These are phyloP conservation scores for Paramecium sexaurelia DNA, from an alignment of 73 alveolate species.

Conservation along the genomic window DNA sequence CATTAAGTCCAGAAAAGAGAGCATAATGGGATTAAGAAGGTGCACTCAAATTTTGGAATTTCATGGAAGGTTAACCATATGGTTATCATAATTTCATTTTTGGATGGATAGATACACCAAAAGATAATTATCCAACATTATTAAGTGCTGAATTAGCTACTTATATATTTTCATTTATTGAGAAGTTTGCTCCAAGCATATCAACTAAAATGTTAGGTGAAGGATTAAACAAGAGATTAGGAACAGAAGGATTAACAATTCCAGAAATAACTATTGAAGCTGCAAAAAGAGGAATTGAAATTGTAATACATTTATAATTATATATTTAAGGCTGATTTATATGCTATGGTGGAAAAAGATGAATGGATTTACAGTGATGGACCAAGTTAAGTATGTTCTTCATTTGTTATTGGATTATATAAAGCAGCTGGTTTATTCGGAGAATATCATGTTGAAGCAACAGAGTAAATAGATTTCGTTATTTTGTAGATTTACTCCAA, in stretches of 20 bases:
- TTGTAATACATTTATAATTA: neutral
- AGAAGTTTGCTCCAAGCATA: slow-evolving; percentile 72
- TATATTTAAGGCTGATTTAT: slow-evolving; percentile 71
- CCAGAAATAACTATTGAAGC: slow-evolving; percentile 80
- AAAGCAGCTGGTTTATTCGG: slow-evolving; percentile 93
- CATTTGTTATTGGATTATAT: slow-evolving; percentile 82
- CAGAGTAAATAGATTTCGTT: neutral
- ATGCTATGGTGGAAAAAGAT: slow-evolving; percentile 90
- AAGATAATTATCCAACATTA: slow-evolving; percentile 82
- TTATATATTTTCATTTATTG: slow-evolving; percentile 72
- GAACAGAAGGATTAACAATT: slow-evolving; percentile 80
- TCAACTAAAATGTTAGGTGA: slow-evolving; percentile 77
- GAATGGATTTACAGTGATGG: slow-evolving; percentile 93
- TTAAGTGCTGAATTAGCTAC: slow-evolving; percentile 76
- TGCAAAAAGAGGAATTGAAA: slow-evolving; percentile 73
- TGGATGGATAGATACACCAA: slow-evolving; percentile 94
- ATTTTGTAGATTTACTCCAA: slow-evolving; percentile 80
- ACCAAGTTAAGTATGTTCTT: slow-evolving; percentile 87
- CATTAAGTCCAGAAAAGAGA: slow-evolving; percentile 87
- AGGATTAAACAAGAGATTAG: slow-evolving; percentile 87
- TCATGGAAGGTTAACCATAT: slow-evolving; percentile 88
- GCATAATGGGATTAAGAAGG: slow-evolving; percentile 84
- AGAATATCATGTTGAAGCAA: slow-evolving; percentile 74
- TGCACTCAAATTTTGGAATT: slow-evolving; percentile 83
- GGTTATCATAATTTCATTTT: slow-evolving; percentile 92